A percentile compares a stretch with the other conserved stretches of the same genome.
Evolutionary conservation across 768 basidiomycete species (phyloP).

Genomic region (Phaeotremella skinneri): DNA sequence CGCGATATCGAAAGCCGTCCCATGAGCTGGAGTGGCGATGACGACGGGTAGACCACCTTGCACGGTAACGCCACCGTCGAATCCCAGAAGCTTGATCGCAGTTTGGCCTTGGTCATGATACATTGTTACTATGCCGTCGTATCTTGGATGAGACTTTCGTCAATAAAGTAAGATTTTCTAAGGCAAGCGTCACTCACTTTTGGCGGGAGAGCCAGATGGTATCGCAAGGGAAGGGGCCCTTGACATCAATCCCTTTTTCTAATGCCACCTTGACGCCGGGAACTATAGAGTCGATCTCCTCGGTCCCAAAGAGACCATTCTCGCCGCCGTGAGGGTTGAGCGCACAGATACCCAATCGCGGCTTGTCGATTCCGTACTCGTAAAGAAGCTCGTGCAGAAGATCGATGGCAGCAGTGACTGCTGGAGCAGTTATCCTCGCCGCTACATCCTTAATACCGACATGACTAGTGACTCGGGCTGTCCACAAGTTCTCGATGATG

Average conservation of each 20-base stretch:
- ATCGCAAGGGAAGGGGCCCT: conserved; percentile 9
- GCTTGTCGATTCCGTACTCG: conserved; percentile 7
- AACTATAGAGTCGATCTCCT: conserved; percentile 12
- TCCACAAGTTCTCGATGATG: conserved; percentile 9
- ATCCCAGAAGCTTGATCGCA: conserved; percentile 13
- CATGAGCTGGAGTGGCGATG: conserved; percentile 49
- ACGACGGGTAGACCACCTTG: conserved; percentile 12
- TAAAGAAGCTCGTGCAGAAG: conserved; percentile 4
- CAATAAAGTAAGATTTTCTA: not conserved
- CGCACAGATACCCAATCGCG: conserved; percentile 7
- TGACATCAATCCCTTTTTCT: conserved; percentile 2
- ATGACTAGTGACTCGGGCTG: conserved; percentile 11
- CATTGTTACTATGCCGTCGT: conserved; percentile 13
- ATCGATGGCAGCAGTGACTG: conserved; percentile 3
- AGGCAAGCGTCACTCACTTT: not conserved
- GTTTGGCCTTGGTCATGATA: conserved; percentile 15
- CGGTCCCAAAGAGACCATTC: conserved; percentile 11
- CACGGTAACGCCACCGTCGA: conserved; percentile 12
- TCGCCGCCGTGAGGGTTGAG: conserved; percentile 13
- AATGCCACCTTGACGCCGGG: not conserved
- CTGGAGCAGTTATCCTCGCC: not conserved
- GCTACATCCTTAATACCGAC: conserved; percentile 13
- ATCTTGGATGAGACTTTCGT: not conserved
- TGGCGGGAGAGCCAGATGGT: conserved; percentile 10
- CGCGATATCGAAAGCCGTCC: conserved; percentile 62